Evolutionary conservation across 2,329 filamentous ascomycete species (phyloP), one percentile per base, ranked within the genome.

Genomic region (Arthrobotrys entomopaga): DNA sequence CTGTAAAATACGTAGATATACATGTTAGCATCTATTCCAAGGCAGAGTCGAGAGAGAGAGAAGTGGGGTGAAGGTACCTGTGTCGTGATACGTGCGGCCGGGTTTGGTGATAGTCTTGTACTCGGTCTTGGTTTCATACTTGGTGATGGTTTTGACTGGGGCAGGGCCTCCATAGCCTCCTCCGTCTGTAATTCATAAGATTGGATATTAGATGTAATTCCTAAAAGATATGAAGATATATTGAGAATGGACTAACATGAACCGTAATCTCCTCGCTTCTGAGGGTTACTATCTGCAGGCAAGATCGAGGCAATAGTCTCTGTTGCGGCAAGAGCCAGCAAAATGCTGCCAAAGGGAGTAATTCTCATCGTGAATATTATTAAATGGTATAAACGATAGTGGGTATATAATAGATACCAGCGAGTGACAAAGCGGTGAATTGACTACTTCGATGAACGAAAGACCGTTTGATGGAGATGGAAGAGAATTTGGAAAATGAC

Each of bases 181-280:
- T 46, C 16, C 16, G 13, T 15, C 15, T 19, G 2, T 46, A 46
- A 15, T 46, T 40, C 7, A 8, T 46, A 19, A 46, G 7, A 40
- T 40, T 7, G 34, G 34, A 13, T 5, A 13, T 46, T 46, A 46
- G 42, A 6, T 4, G n/a, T 46, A 19, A 46, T 46, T 15, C 16
- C 2, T 46, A 10, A n/a, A 46, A 15, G 34, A 40, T 13, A 6
- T 7, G 13, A 40, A 46, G 11, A 46, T 46, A 7, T 6, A 19
- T 34, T 34, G 29, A 34, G 29, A 5, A 7, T 46, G 1, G 16
- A 13, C 42, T 46, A 13, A 46, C 42, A 46, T 15, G 13, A 46
- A 19, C 42, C 42, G n/a, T 46, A 46, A 34, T 34, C 29, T 46
- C 16, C 42, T n/a, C 42, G 42, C 42, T 46, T 46, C 42, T 46